phyloP scores from a whole-genome alignment of 2,329 filamentous ascomycete genomes.

The Lasiodiplodia citricola region DNA sequence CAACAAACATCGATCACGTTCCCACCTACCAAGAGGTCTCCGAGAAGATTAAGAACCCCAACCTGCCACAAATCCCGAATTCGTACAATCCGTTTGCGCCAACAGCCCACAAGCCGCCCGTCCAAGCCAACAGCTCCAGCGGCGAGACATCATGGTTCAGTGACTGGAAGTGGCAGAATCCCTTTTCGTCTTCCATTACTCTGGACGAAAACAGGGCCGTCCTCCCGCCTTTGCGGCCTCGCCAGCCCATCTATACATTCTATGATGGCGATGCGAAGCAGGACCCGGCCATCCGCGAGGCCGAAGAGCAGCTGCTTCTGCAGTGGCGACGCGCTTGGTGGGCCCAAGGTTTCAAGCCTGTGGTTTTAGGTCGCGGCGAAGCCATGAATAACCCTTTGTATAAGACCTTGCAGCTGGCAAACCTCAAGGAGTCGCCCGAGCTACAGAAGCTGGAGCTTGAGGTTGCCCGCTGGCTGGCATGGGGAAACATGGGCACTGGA shows the following conservation, averaged over 20 bases:
- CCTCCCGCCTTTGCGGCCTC: slow-evolving; percentile 73
- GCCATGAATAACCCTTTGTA: slow-evolving; percentile 84
- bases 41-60: slow-evolving; percentile 47
- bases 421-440: slow-evolving; percentile 36
- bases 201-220: slow-evolving; percentile 84
- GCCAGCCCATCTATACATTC: slow-evolving; percentile 86
- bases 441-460: slow-evolving; percentile 60
- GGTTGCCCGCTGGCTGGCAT: slow-evolving; percentile 88
- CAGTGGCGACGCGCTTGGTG: slow-evolving; percentile 95
- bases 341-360: slow-evolving; percentile 87
- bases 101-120: slow-evolving; percentile 71
- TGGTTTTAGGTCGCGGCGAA: slow-evolving; percentile 79
- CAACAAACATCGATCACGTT: slow-evolving; percentile 42
- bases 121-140: slow-evolving; percentile 78
- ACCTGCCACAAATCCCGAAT: slow-evolving; percentile 36
- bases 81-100: slow-evolving; percentile 70
- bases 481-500: slow-evolving; percentile 88
- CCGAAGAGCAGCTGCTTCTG: slow-evolving; percentile 78
- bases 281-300: slow-evolving; percentile 67
- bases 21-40: slow-evolving; percentile 43
- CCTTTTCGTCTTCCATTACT: slow-evolving; percentile 81
- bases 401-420: slow-evolving; percentile 64
- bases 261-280: slow-evolving; percentile 74
- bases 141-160: slow-evolving; percentile 84
- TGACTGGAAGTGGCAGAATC: slow-evolving; percentile 88